A percentile compares a stretch with the other conserved stretches of the same genome.
phyloP scores from a whole-genome alignment of 2,329 filamentous ascomycete species.

The Thermoascus crustaceus region DNA sequence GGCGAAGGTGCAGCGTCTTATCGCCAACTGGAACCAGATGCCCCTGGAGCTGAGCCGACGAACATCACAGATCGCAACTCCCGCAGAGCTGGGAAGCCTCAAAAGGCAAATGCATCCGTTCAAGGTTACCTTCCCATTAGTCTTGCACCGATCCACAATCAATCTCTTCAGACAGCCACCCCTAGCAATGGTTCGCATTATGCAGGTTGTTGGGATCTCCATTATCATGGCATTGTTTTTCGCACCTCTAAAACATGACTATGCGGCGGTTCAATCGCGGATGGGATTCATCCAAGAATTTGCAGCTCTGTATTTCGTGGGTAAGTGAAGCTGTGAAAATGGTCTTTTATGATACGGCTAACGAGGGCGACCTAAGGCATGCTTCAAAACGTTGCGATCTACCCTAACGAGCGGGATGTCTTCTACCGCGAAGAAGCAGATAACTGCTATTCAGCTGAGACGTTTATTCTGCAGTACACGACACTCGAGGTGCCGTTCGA shows the following conservation, averaged over 20 bases:
- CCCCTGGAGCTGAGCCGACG: slow-evolving; percentile 14
- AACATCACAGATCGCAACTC: slow-evolving; percentile 49
- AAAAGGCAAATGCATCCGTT: slow-evolving; percentile 57
- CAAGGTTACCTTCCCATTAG: slow-evolving; percentile 54
- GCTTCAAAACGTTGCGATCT: slow-evolving; percentile 70
- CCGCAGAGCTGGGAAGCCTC: slow-evolving; percentile 63
- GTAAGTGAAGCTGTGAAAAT: slow-evolving; percentile 11
- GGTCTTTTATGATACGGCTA: not conserved
- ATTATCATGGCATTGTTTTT: slow-evolving; percentile 62
- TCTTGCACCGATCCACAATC: slow-evolving; percentile 59
- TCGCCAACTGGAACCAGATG: slow-evolving; percentile 48
- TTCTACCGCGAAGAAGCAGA: slow-evolving; percentile 73
- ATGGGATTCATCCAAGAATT: slow-evolving; percentile 68
- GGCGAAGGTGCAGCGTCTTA: slow-evolving; percentile 52
- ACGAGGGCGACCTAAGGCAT: slow-evolving; percentile 47
- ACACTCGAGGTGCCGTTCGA: slow-evolving; percentile 65
- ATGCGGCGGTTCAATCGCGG: slow-evolving; percentile 62
- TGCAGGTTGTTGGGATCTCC: slow-evolving; percentile 58
- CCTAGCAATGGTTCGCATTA: slow-evolving; percentile 55
- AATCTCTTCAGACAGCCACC: slow-evolving; percentile 61
- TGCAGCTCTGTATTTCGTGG: slow-evolving; percentile 43
- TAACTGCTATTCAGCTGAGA: slow-evolving; percentile 60
- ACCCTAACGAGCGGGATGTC: slow-evolving; percentile 63
- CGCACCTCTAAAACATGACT: slow-evolving; percentile 60
- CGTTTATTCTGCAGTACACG: slow-evolving; percentile 64